Percentiles rank a stretch among this genome's conserved stretches.
phyloP scores from a whole-genome alignment of 2,329 filamentous ascomycete species.

The Fusarium sp. region DNA sequence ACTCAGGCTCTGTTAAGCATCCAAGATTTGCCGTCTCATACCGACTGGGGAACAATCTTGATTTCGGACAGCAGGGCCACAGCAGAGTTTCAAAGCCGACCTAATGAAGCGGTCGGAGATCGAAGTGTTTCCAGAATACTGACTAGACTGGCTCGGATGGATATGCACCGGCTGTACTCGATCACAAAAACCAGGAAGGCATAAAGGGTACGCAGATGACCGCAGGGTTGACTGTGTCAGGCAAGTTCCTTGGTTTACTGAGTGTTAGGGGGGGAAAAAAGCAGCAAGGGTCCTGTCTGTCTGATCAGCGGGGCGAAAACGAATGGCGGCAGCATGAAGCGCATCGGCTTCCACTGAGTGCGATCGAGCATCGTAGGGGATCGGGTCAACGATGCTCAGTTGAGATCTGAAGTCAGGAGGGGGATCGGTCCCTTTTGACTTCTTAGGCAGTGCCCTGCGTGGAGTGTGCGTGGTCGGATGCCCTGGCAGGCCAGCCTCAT shows the following conservation, averaged over 20 bases:
- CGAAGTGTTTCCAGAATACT: constrained; percentile 16
- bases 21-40: constrained; percentile 3
- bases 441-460: constrained; percentile 2
- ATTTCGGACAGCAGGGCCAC: constrained; percentile 4
- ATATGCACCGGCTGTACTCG: neutral
- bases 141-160: neutral
- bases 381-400: constrained; percentile 36
- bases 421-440: constrained; percentile 37
- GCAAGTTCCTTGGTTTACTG: constrained; percentile 31
- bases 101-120: constrained; percentile 1
- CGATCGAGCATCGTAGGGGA: constrained; percentile 24
- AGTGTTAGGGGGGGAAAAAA: neutral
- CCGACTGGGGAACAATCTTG: neutral
- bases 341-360: constrained; percentile 24
- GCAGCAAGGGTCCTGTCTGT: constrained; percentile 26
- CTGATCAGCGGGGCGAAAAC: constrained; percentile 20
- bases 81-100: constrained; percentile 11
- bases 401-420: constrained; percentile 39
- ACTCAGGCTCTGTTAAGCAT: neutral
- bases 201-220: constrained; percentile 10
- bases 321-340: constrained; percentile 11
- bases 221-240: constrained; percentile 16
- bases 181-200: neutral
- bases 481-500: constrained; percentile 37
- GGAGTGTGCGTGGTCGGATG: constrained; percentile 18